Base-by-base conservation (phyloP, 768 basidiomycete genomes). In the Mycena filopes region DNA sequence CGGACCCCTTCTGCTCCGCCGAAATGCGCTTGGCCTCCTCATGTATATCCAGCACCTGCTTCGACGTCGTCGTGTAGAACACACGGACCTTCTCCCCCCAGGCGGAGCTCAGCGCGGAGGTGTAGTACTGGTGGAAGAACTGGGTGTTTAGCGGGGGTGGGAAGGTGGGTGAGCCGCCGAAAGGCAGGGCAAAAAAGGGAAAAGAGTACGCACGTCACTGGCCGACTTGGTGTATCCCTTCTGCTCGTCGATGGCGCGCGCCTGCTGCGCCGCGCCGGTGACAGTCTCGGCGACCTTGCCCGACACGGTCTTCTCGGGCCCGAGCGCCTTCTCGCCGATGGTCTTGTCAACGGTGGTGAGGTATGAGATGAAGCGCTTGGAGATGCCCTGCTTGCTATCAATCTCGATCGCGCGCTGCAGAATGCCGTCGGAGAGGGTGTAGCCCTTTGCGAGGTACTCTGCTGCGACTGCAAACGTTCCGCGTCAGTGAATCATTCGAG, bases 361-460 rank as follows among this genome's bases (percentile, higher is more conserved):
- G 79, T 94, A 99, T 31, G 81, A 75, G 36, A 98, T 78, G 86
- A 99, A 98, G 42, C 86, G 86, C 61, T 85, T 82, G 3, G 95
- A 96, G 70, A 99, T 99, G 23, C 97, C 97, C 66, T 93, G 89
- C 74, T 93, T 89, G 57, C 89, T 79, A 73, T 94, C 92, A n/a
- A 93, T 80, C 38, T 94, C 91, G 70, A 95, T 94, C 49, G 94
- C 91, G 51, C 86, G 86, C 70, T 91, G 83, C 48, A 99, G 82
- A 70, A 96, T 85, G 50, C 82, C 74, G 74, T 99, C 96, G 20
- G 89, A 88, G 28, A 99, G 84, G 54, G 73, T 72, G 79, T 99
- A 98, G 2, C 97, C 98, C 73, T 87, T 89, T 2, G 97, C 95
- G 47, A 99, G 86, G 77, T 96, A 95, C 76, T 98, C 97, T 29